These are phyloP conservation scores for Hanseniaspora thailandica DNA, from an alignment of 805 yeast genomes.

Conservation along the genomic window DNA sequence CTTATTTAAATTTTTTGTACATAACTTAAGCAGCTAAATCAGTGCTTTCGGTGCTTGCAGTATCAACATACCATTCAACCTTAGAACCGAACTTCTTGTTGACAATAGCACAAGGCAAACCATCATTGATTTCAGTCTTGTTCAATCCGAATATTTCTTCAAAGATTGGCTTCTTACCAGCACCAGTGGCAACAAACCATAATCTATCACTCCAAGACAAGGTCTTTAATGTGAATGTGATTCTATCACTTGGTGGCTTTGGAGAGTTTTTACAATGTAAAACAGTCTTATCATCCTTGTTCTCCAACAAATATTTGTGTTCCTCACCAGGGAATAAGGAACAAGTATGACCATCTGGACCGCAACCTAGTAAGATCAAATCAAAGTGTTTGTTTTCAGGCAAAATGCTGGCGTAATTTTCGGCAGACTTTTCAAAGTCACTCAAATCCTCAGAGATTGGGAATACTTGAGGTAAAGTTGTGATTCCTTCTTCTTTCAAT, in stretches of 20 bases:
- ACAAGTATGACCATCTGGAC: constrained; percentile 94
- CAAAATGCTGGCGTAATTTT: constrained; percentile 47
- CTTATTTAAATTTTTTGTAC: no score
- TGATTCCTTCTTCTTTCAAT: constrained; percentile 29
- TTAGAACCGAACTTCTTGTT: constrained; percentile 43
- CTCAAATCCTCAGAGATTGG: constrained; percentile 55
- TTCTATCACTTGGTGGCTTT: constrained; percentile 87
- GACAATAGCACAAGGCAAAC: constrained; percentile 65
- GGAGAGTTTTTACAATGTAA: constrained; percentile 72
- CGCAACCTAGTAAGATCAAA: constrained; percentile 72
- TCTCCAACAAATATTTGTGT: constrained; percentile 43
- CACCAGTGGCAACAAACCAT: constrained; percentile 84
- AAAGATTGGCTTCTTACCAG: constrained; percentile 63
- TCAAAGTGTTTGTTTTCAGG: constrained; percentile 41
- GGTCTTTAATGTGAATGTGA: constrained; percentile 75
- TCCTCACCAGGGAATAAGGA: constrained; percentile 67
- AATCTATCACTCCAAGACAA: constrained; percentile 38
- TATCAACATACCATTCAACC: constrained; percentile 75
- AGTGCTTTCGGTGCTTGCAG: constrained; percentile 53
- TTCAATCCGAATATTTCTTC: constrained; percentile 46
- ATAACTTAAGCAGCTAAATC: neutral
- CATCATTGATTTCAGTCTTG: constrained; percentile 31
- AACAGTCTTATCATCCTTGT: constrained; percentile 42
- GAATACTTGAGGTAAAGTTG: constrained; percentile 44
- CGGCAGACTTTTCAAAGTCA: constrained; percentile 44